A percentile compares a stretch with the other conserved stretches of the same genome.
Evolutionary conservation across 139 green algal genomes (phyloP).

Genomic region (Prasinococcaceae sp.): DNA sequence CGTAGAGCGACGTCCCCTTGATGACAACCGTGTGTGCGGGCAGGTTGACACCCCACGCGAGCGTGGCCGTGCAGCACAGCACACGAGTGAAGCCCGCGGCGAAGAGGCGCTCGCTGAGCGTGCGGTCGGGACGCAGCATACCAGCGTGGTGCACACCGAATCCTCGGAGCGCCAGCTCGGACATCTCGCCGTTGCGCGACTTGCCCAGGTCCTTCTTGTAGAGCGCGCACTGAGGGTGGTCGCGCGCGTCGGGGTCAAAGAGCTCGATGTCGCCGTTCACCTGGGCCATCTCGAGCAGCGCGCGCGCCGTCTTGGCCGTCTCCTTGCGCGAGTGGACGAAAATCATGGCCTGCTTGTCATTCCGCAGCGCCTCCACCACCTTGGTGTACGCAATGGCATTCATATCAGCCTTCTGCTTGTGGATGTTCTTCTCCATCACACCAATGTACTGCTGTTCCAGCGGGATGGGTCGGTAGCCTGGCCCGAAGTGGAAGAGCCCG

Average conservation of each 20-base stretch:
- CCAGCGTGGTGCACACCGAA: conserved; percentile 92
- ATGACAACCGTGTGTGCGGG: conserved; percentile 87
- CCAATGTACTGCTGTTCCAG: conserved; percentile 85
- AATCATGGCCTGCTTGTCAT: conserved; percentile 93
- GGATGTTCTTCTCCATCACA: conserved; percentile 69
- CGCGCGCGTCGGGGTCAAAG: conserved; percentile 33
- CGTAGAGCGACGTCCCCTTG: conserved; percentile 97
- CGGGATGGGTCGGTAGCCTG: conserved; percentile 78
- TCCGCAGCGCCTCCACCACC: conserved; percentile 56
- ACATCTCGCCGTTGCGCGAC: conserved; percentile 72
- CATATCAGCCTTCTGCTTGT: conserved; percentile 60
- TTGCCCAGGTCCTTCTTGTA: conserved; percentile 60
- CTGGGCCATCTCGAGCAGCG: conserved; percentile 41
- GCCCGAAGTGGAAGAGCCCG: conserved; percentile 94
- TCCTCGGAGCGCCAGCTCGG: conserved; percentile 56
- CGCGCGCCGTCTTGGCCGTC: conserved; percentile 65
- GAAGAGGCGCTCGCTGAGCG: conserved; percentile 82
- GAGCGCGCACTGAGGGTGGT: conserved; percentile 41
- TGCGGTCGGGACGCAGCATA: conserved; percentile 87
- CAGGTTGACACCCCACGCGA: conserved; percentile 98
- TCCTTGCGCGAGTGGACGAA: conserved; percentile 95
- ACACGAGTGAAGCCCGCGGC: conserved; percentile 63
- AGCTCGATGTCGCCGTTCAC: conserved; percentile 31
- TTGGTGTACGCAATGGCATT: conserved; percentile 82
- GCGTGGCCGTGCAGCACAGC: conserved; percentile 84